Evolutionary conservation across 257 asterid genomes (phyloP).

Genomic region (Nicotiana tomentosiformis): DNA sequence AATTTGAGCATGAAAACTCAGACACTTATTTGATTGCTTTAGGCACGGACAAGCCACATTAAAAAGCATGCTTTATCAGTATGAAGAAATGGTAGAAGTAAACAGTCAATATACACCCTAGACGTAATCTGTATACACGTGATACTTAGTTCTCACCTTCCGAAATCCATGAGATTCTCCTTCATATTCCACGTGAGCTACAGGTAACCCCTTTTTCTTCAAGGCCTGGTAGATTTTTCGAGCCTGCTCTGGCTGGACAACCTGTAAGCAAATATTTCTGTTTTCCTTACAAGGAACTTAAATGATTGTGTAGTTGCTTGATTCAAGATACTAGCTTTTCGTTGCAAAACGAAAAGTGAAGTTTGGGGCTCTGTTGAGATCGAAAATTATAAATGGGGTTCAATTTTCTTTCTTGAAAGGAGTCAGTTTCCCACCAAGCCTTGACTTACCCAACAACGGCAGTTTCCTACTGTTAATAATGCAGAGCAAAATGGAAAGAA

Average conservation of each 20-base stretch:
- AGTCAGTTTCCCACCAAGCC: neutral
- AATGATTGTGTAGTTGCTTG: neutral
- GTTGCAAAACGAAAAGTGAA: neutral
- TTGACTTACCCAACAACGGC: neutral
- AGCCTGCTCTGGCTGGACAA: slow-evolving; percentile 82
- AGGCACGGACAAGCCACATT: neutral
- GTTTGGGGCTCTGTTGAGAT: neutral
- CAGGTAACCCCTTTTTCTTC: slow-evolving; percentile 82
- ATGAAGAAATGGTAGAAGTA: neutral
- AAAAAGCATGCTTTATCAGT: neutral
- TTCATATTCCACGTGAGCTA: slow-evolving; percentile 83
- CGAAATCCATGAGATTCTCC: slow-evolving; percentile 96
- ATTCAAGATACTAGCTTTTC: neutral
- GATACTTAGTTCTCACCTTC: slow-evolving; percentile 36
- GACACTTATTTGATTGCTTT: neutral
- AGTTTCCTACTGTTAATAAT: neutral
- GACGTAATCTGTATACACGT: neutral
- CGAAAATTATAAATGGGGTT: neutral
- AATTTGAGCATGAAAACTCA: neutral
- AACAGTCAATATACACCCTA: neutral
- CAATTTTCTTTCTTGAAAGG: neutral
- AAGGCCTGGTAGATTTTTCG: slow-evolving; percentile 74
- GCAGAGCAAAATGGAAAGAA: neutral
- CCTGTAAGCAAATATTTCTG: slow-evolving; percentile 28
- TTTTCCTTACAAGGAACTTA: neutral